phyloP scores from a whole-genome alignment of 2,329 filamentous ascomycete species.

The Magnaporthiopsis incrustans region DNA sequence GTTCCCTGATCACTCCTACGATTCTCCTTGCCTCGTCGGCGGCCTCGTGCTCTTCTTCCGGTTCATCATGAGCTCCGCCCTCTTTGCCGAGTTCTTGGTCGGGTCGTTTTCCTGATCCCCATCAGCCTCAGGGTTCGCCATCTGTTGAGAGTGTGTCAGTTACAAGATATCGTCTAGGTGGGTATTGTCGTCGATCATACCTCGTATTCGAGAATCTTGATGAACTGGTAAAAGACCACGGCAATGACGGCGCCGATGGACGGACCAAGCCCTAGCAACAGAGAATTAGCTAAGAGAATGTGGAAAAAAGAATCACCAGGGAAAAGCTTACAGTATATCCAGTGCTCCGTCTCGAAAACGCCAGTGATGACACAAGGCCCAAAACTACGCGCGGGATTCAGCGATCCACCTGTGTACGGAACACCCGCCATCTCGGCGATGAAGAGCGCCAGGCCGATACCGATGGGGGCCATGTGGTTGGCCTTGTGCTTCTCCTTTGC shows the following conservation, averaged over 20 bases:
- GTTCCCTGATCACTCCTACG: background rate
- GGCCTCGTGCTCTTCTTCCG: slow-evolving; percentile 6
- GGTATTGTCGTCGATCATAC: slow-evolving; percentile 10
- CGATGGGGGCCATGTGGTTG: slow-evolving; percentile 54
- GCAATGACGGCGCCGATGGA: slow-evolving; percentile 40
- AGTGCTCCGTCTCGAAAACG: slow-evolving; percentile 36
- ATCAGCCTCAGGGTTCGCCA: slow-evolving; percentile 39
- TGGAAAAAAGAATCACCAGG: slow-evolving; percentile 15
- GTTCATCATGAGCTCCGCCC: slow-evolving; percentile 14
- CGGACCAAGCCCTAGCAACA: slow-evolving; percentile 37
- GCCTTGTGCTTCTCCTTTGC: slow-evolving; percentile 55
- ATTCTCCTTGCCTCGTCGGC: background rate
- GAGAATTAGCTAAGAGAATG: background rate
- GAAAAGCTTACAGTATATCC: slow-evolving; percentile 34
- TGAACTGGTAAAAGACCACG: slow-evolving; percentile 38
- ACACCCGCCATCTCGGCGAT: slow-evolving; percentile 31
- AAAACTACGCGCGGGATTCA: slow-evolving; percentile 44
- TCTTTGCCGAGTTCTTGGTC: slow-evolving; percentile 34
- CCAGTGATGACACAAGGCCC: slow-evolving; percentile 36
- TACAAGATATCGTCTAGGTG: background rate
- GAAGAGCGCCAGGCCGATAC: slow-evolving; percentile 55
- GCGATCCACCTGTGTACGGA: slow-evolving; percentile 37
- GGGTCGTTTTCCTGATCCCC: slow-evolving; percentile 34
- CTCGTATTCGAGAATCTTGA: slow-evolving; percentile 45
- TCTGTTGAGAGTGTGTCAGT: slow-evolving; percentile 17